Conservation (phyloP, 2,329 filamentous ascomycete genomes). For the Trichoderma aggressivum region DNA sequence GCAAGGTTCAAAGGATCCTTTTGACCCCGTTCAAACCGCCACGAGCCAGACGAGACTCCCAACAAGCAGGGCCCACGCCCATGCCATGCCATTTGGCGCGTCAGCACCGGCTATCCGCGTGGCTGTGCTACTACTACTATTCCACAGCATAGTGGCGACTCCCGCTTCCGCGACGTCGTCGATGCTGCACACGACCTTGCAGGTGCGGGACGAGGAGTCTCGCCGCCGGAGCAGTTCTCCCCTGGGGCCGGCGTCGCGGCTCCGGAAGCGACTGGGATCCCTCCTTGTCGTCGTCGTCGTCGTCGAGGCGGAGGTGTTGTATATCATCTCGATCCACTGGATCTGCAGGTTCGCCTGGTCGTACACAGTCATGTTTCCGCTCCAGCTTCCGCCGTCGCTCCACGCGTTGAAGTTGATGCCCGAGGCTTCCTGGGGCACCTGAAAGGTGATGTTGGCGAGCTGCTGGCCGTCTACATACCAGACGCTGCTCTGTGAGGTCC, state of each 20-base stretch:
- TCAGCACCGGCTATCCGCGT: slow-evolving; percentile 13
- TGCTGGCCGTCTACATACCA: slow-evolving; percentile 55
- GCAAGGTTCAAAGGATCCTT: not conserved
- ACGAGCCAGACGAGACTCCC: not conserved
- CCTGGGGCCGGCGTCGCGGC: slow-evolving; percentile 23
- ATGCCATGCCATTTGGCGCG: not conserved
- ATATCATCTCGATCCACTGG: slow-evolving; percentile 61
- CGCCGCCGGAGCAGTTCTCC: slow-evolving; percentile 36
- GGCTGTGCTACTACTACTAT: slow-evolving; percentile 22
- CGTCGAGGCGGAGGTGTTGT: slow-evolving; percentile 37
- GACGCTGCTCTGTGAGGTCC: slow-evolving; percentile 49
- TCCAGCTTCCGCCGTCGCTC: slow-evolving; percentile 59
- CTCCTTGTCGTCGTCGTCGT: not conserved
- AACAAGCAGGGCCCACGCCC: slow-evolving; percentile 12
- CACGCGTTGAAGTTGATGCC: slow-evolving; percentile 58
- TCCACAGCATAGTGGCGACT: slow-evolving; percentile 25
- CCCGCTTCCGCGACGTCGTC: slow-evolving; percentile 32
- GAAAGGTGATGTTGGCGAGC: slow-evolving; percentile 51
- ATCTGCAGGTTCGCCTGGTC: slow-evolving; percentile 54
- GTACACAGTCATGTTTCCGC: slow-evolving; percentile 53
- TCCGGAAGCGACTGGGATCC: not conserved
- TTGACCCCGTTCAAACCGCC: not conserved
- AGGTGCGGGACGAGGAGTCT: slow-evolving; percentile 17
- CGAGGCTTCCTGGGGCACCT: slow-evolving; percentile 51
- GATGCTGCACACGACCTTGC: slow-evolving; percentile 33